Evolutionary conservation across 2,329 filamentous ascomycete species (phyloP), one percentile per base, ranked within the genome.

Genomic region (Talaromyces albobiverticillius): DNA sequence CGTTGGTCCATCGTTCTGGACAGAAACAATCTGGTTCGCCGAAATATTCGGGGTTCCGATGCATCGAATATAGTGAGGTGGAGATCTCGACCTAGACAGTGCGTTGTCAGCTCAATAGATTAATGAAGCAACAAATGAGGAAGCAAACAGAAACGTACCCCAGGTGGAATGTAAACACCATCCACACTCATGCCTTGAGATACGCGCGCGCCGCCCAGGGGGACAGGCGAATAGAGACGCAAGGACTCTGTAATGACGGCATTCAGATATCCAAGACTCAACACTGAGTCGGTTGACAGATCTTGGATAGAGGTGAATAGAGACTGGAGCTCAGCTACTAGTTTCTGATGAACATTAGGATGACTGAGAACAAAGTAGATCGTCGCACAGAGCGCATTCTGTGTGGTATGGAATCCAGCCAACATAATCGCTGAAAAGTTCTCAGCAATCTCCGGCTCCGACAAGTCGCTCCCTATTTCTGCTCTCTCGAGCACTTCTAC

Each of bases 1-100:
- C 52, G 8, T 34, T 31, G 4, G 69, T 61, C 69, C 69, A 71
- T 10, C 70, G 65, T 51, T 71, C 67, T 1, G 70, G 70, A 6
- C 59, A 55, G 46, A 65, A 72, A 3, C 54, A 48, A 46, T 60
- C 64, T 0, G 69, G 63, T 11, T 61, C 56, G 22, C 59, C 53
- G 55, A 66, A 71, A 49, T 70, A 68, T 6, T 59, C 59, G 9
- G 59, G 57, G 29, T 69, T 65, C 38, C 68, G 67, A 48, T 70
- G 67, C 22, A 71, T 51, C 2, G 65, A 59, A 51, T 65, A 72
- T 8, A 61, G 50, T 5, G 61, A 59, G 20, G 64, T 64, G 34
- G 66, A 68, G 16, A 72, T 59, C 38, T 64, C 62, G 31, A 47
- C 46, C 46, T 47, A 46, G 41, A n/a, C 41, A 16, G 31, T 14